Base-by-base conservation (phyloP, 805 yeast genomes). In the Nakazawaea holstii region DNA sequence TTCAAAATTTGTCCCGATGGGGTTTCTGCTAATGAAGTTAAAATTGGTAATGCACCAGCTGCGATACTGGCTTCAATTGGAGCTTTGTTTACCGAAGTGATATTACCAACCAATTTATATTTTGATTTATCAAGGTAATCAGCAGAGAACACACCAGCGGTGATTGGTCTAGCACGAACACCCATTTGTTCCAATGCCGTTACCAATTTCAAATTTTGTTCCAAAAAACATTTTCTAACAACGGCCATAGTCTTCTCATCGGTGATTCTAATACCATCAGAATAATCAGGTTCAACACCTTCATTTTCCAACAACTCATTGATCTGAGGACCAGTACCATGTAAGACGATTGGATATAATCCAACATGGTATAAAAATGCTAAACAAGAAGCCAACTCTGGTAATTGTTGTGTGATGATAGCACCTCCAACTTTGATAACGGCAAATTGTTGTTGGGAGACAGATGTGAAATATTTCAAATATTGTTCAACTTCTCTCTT, bases 381-480 rank as follows among this genome's bases (percentile, higher is more conserved):
- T 53, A 94, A 74, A 60, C 97, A 91, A 0, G 96, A 87, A 0
- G 99, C 99, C 57, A 94, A 73, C 68, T 92, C 96, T 8, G 90
- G 86, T 53, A 94, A 71, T 59, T 92, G 94, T 57, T 94, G 95
- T 41, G 98, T 92, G 65, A 94, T 94, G 59, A 94, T 92, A 35
- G 99, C 99, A 54, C 99, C 99, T 36, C 99, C 99, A 39, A 94
- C 99, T 66, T 94, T 94, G 68, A 94, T 94, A 39, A 94, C 97
- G 3, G 99, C 99, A 60, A 94, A 94, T 61, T 94, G 97, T 64
- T 94, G 98, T 56, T 90, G 91, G 6, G 90, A 84, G 14, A 94
- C 98, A 30, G 97, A 89, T 1, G 98, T 91, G 74, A 94, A 94
- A 67, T 92, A 92, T 65, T 90, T 91, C 60, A 94, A 77, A 67